Evolutionary conservation across 2,329 filamentous ascomycete genomes (phyloP), one percentile per base, ranked within the genome.

Genomic region (Aureobasidium sp.): DNA sequence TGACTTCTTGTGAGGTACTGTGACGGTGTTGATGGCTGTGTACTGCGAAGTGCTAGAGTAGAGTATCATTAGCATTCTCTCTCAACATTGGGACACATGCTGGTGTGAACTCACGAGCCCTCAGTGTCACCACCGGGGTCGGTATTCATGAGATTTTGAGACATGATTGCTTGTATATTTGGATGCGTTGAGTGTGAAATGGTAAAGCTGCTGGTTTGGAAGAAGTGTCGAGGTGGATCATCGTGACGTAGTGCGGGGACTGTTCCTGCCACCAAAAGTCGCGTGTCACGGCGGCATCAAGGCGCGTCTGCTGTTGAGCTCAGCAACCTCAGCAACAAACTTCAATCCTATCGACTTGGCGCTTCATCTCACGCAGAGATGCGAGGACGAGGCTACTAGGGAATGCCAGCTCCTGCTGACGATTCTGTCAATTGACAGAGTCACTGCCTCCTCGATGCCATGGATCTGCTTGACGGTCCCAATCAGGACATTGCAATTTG

Each of bases 91-190:
- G 20, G 18, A n/a, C 2, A 23, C 27, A 23, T 11, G 0, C 31
- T 4, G 27, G 4, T 16, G 3, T n/a, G 20, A n/a, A 53, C 50
- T 53, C 20, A 53, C 23, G 45, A 43, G 54, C 54, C 54, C 40
- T 31, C 45, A 9, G 43, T 61, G 33, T 90, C 87, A 69, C 89
- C 89, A 72, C 89, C 88, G 23, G 81, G 80, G 66, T 84, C 84
- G 36, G 86, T 89, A 70, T 88, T 83, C 82, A 90, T 86, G 48
- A 90, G 78, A 69, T 84, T 82, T 23, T 80, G 77, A 67, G 85
- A 82, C 85, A 88, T 88, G 38, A 6, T 64, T 64, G 48, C 38
- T 55, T 36, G 25, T 63, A 13, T 53, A 4, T 27, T 11, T 50
- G 66, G 43, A 33, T 23, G 18, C 47, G 33, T 43, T 36, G 50